Evolutionary conservation across 805 yeast genomes (phyloP).

Genomic region (Komagataella phaffii): DNA sequence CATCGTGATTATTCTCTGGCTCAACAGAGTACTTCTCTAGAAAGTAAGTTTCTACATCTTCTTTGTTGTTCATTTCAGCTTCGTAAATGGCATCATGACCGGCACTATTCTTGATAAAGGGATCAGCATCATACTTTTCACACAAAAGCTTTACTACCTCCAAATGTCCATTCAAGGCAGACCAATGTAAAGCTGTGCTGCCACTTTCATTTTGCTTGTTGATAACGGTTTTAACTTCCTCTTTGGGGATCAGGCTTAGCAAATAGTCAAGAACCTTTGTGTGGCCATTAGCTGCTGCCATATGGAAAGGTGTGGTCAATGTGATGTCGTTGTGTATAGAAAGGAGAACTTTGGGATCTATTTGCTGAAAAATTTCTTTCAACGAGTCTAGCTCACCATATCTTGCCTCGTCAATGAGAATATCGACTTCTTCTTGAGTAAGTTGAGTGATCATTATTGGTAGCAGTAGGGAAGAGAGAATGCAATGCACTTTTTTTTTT

Average conservation of each 20-base stretch:
- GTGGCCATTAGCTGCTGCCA: conserved; percentile 96
- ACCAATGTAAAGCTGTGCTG: conserved; percentile 96
- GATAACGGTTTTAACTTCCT: conserved; percentile 31
- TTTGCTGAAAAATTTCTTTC: conserved; percentile 48
- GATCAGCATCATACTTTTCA: conserved; percentile 66
- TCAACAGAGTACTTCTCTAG: conserved; percentile 61
- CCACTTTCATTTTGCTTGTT: conserved; percentile 63
- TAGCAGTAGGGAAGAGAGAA: neutral
- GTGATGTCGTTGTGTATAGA: conserved; percentile 50
- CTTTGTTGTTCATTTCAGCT: conserved; percentile 70
- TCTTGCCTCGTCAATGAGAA: conserved; percentile 73
- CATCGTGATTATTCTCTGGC: conserved; percentile 36
- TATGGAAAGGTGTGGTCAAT: conserved; percentile 70
- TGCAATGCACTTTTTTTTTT: neutral
- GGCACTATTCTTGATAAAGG: conserved; percentile 58
- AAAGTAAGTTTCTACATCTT: conserved; percentile 67
- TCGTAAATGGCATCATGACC: conserved; percentile 81
- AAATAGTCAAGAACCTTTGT: conserved; percentile 49
- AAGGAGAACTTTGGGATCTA: conserved; percentile 28
- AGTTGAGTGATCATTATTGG: conserved; percentile 14
- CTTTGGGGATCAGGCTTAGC: conserved; percentile 30
- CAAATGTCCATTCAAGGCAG: conserved; percentile 76
- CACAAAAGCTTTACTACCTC: conserved; percentile 56
- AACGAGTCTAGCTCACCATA: conserved; percentile 75
- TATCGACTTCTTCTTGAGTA: conserved; percentile 70